Percentiles rank a stretch among this genome's conserved stretches.
Evolutionary conservation across 208 protist species (phyloP).

Genomic region (Wallacemonas sp.): DNA sequence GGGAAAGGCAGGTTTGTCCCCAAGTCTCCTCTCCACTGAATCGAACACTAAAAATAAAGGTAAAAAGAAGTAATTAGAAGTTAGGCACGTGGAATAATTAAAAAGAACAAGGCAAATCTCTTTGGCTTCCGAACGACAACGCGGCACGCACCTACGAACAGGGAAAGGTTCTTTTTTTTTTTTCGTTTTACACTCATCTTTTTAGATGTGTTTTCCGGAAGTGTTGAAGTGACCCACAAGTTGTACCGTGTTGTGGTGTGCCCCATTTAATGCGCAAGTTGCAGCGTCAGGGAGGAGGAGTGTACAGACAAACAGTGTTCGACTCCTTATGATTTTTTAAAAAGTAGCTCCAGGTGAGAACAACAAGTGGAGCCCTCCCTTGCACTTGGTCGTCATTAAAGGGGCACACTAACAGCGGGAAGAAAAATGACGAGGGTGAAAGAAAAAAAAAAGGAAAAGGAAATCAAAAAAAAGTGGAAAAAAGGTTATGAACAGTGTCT

Average conservation of each 20-base stretch:
- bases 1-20: slow-evolving; percentile 23
- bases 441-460: slow-evolving; percentile 17
- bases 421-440: neutral
- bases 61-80: slow-evolving; percentile 13
- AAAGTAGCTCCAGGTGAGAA: too few species aligned
- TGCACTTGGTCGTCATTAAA: too few species aligned
- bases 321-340: too few species aligned
- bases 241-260: too few species aligned
- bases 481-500: slow-evolving; percentile 12
- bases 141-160: neutral
- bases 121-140: neutral
- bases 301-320: too few species aligned
- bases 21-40: slow-evolving; percentile 18
- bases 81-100: neutral
- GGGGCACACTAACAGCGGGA: neutral
- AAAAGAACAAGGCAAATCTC: slow-evolving; percentile 10
- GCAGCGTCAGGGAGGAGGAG: too few species aligned
- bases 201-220: too few species aligned
- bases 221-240: too few species aligned
- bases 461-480: slow-evolving; percentile 27
- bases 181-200: too few species aligned
- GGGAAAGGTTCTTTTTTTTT: neutral
- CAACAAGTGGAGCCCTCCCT: too few species aligned
- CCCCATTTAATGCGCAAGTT: too few species aligned
- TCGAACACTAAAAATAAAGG: slow-evolving; percentile 18